phyloP scores from a whole-genome alignment of 495 filamentous ascomycete genomes.

The Hypoxylon cercidicola region DNA sequence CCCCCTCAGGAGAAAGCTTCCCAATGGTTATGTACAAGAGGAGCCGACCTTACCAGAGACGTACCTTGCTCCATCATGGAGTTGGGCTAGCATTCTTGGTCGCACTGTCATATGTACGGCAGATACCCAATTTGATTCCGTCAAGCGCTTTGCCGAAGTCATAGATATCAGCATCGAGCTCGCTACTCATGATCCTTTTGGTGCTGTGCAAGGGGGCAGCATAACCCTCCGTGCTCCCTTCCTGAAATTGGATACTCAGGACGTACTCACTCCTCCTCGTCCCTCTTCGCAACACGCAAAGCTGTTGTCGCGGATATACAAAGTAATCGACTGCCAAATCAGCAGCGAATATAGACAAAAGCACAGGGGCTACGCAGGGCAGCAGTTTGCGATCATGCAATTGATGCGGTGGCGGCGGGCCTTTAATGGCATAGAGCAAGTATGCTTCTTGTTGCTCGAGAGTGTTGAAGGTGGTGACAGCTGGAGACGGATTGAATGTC shows the following conservation, averaged over 20 bases:
- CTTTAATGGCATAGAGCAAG: neutral
- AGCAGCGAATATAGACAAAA: conserved; percentile 32
- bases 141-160: conserved; percentile 34
- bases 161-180: conserved; percentile 24
- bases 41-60: conserved; percentile 25
- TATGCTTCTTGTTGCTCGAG: conserved; percentile 21
- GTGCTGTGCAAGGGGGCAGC: conserved; percentile 33
- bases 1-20: conserved; percentile 3
- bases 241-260: conserved; percentile 15
- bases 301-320: conserved; percentile 1
- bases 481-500: conserved; percentile 22
- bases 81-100: conserved; percentile 43
- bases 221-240: conserved; percentile 35
- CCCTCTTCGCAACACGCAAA: conserved; percentile 1
- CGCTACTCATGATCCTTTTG: conserved; percentile 35
- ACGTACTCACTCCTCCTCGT: conserved; percentile 21
- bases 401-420: conserved; percentile 24
- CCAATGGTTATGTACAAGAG: neutral
- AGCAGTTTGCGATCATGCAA: conserved; percentile 37
- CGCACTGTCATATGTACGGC: conserved; percentile 21
- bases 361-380: conserved; percentile 26
- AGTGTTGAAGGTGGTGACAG: conserved; percentile 12
- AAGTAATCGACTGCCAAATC: neutral
- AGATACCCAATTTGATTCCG: conserved; percentile 22
- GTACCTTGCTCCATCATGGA: conserved; percentile 46